These are phyloP conservation scores for Trichoderma parareesei DNA, from an alignment of 495 filamentous ascomycete species.

Conservation along the genomic window DNA sequence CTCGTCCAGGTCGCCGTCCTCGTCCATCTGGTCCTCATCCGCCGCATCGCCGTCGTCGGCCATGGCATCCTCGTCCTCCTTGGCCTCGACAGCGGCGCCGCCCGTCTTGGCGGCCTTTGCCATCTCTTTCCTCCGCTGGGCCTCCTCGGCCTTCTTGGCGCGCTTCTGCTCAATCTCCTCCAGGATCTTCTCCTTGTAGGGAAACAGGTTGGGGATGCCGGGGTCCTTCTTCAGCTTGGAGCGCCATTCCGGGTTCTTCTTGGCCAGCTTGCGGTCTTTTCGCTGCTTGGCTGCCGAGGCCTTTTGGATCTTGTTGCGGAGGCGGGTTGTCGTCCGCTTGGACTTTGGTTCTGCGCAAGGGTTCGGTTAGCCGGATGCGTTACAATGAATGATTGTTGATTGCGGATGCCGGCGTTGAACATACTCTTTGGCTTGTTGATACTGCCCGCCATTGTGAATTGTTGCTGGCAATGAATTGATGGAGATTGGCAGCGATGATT, in stretches of 20 bases:
- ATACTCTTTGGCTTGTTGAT: constrained; percentile 47
- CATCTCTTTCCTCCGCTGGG: constrained; percentile 57
- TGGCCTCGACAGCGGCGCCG: constrained; percentile 16
- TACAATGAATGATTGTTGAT: too few relatives aligned
- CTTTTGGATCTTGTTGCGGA: constrained; percentile 95
- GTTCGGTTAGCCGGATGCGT: background rate
- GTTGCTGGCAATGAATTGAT: constrained; percentile 6
- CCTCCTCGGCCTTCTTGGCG: constrained; percentile 72
- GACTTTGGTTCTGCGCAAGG: constrained; percentile 70
- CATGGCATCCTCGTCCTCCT: constrained; percentile 36
- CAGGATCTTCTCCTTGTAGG: constrained; percentile 92
- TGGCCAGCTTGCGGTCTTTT: constrained; percentile 79
- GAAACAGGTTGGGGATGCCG: constrained; percentile 94
- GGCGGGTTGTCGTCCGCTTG: constrained; percentile 79
- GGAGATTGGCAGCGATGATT: background rate
- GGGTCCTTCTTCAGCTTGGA: constrained; percentile 93
- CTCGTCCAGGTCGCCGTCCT: constrained; percentile 35
- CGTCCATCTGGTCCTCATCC: constrained; percentile 37
- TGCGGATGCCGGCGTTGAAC: constrained; percentile 10
- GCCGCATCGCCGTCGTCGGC: constrained; percentile 39
- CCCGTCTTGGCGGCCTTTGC: constrained; percentile 54
- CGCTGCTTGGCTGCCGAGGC: constrained; percentile 81
- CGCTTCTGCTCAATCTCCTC: constrained; percentile 88
- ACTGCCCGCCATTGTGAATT: constrained; percentile 34
- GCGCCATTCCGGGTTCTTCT: constrained; percentile 94